Percentiles rank a stretch among this genome's conserved stretches.
These are phyloP conservation scores for Echeveria elegans DNA, from an alignment of 164 flowering plant genomes.

Conservation along the genomic window DNA sequence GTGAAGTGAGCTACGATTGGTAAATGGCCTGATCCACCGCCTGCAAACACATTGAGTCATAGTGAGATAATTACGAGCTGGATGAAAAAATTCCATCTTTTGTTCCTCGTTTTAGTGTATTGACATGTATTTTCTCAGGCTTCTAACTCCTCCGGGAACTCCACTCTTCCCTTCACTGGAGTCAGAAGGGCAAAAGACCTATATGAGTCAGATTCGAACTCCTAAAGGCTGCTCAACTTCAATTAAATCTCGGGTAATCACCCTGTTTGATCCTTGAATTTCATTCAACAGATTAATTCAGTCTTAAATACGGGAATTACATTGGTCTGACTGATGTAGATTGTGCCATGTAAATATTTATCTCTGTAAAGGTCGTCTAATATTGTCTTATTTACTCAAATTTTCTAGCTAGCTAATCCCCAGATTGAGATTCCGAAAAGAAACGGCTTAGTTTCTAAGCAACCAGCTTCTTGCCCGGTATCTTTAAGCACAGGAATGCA, in stretches of 20 bases:
- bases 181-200: slow-evolving; percentile 58
- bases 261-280: neutral
- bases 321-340: too few species aligned
- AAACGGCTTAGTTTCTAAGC: slow-evolving; percentile 48
- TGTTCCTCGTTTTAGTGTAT: neutral
- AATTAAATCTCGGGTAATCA: slow-evolving; percentile 72
- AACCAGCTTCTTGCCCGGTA: slow-evolving; percentile 54
- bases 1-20: too few species aligned
- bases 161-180: slow-evolving; percentile 94
- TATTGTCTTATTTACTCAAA: slow-evolving; percentile 12
- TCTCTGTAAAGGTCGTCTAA: slow-evolving; percentile 2
- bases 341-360: too few species aligned
- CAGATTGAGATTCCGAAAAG: slow-evolving; percentile 50
- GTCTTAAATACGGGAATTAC: too few species aligned
- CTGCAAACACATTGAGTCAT: too few species aligned
- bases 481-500: slow-evolving; percentile 42
- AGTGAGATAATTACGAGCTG: too few species aligned
- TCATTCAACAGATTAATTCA: too few species aligned
- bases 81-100: too few species aligned
- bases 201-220: slow-evolving; percentile 61
- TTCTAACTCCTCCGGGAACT: slow-evolving; percentile 93
- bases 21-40: too few species aligned
- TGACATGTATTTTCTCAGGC: slow-evolving; percentile 61
- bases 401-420: slow-evolving; percentile 57
- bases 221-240: slow-evolving; percentile 60